Percentiles rank a stretch among this genome's conserved stretches.
Evolutionary conservation across 2,329 filamentous ascomycete genomes (phyloP).

Genomic region (Septoria petroselini): DNA sequence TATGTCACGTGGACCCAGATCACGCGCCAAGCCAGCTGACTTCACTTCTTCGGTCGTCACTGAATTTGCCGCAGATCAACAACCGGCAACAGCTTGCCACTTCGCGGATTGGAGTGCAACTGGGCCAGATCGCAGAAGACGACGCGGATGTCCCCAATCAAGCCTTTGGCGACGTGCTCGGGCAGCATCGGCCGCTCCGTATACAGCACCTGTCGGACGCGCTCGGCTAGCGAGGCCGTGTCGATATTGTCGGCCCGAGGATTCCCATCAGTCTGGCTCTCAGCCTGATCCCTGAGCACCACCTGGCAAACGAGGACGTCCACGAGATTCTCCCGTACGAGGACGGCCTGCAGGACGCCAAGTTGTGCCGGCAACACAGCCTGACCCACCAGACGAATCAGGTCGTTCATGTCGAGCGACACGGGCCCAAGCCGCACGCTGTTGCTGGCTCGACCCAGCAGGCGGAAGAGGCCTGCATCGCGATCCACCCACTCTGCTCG

Average conservation of each 20-base stretch:
- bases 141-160: conserved; percentile 2
- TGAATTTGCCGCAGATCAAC: neutral
- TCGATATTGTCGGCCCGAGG: neutral
- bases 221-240: neutral
- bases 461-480: conserved; percentile 1
- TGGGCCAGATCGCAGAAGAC: neutral
- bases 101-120: neutral
- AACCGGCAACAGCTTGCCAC: conserved; percentile 1
- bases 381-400: neutral
- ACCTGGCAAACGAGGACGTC: neutral
- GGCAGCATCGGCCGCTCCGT: conserved; percentile 5
- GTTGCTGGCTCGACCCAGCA: conserved; percentile 3
- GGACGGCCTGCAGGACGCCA: too few relatives aligned
- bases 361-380: too few relatives aligned
- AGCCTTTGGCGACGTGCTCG: neutral
- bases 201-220: neutral
- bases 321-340: too few relatives aligned
- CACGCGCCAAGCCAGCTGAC: too few relatives aligned
- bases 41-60: too few relatives aligned
- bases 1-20: too few relatives aligned
- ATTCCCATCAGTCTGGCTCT: neutral
- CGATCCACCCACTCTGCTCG: conserved; percentile 3
- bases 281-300: neutral
- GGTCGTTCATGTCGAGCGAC: conserved; percentile 6
- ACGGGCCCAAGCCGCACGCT: conserved; percentile 3